Evolutionary conservation across 305 asterid genomes (phyloP).

Genomic region (Rubia tinctorum): DNA sequence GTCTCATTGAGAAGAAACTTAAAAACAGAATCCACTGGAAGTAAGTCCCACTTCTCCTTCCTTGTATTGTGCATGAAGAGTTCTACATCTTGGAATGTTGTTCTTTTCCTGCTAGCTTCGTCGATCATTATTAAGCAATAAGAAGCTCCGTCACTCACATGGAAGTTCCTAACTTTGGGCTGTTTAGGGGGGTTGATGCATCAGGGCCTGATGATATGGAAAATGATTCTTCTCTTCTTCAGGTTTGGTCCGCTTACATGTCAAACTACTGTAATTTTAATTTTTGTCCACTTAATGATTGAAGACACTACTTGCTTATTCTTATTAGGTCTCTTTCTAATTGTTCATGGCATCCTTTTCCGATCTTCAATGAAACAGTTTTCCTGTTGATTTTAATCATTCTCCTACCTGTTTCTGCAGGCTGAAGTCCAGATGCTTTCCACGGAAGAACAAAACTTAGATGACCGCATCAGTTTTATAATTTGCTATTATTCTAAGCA

Average conservation of each 20-base stretch:
- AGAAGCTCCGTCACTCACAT: slow-evolving; percentile 20
- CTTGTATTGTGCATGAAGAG: neutral
- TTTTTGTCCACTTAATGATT: slow-evolving; percentile 15
- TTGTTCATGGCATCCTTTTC: neutral
- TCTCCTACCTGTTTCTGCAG: slow-evolving; percentile 45
- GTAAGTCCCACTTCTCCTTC: slow-evolving; percentile 42
- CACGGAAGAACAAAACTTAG: slow-evolving; percentile 73
- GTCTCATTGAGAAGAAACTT: slow-evolving; percentile 94
- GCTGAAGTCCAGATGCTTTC: slow-evolving; percentile 83
- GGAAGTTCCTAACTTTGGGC: slow-evolving; percentile 24
- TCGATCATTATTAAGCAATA: neutral
- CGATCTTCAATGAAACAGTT: neutral
- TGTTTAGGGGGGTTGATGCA: slow-evolving; percentile 74
- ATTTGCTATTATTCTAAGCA: slow-evolving; percentile 21
- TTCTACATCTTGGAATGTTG: slow-evolving; percentile 8
- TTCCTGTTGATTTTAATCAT: slow-evolving; percentile 8
- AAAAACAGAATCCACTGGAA: slow-evolving; percentile 94
- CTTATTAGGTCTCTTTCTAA: neutral
- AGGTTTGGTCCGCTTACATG: slow-evolving; percentile 40
- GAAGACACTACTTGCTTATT: neutral
- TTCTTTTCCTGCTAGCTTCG: neutral
- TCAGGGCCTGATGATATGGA: slow-evolving; percentile 74
- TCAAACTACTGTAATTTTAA: slow-evolving; percentile 9
- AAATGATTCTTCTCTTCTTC: slow-evolving; percentile 68
- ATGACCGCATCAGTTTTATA: slow-evolving; percentile 61